These are phyloP conservation scores for Lophiotrema nucula DNA, from an alignment of 495 filamentous ascomycete species.

Conservation along the genomic window DNA sequence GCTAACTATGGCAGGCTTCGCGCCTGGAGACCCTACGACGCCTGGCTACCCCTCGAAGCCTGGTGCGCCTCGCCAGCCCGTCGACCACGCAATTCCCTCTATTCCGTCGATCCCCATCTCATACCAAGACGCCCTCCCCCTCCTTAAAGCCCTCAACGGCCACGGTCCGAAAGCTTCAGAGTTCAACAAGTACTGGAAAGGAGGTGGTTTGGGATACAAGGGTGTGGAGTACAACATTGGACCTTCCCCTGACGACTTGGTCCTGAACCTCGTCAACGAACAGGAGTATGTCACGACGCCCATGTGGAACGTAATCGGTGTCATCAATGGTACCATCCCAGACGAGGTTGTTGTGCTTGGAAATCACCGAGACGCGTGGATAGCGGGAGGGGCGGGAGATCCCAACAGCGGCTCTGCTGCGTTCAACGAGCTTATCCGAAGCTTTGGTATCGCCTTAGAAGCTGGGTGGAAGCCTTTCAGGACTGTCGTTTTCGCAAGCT, in stretches of 20 bases:
- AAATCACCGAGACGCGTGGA: constrained; percentile 94
- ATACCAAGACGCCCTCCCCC: constrained; percentile 77
- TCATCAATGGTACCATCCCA: constrained; percentile 85
- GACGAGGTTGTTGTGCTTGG: constrained; percentile 90
- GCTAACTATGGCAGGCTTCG: constrained; percentile 48
- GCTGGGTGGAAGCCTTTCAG: constrained; percentile 45
- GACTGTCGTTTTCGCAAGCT: constrained; percentile 70
- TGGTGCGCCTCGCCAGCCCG: constrained; percentile 73
- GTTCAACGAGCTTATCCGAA: constrained; percentile 44
- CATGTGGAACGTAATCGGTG: constrained; percentile 91
- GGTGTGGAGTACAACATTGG: constrained; percentile 91
- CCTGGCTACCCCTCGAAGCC: constrained; percentile 93
- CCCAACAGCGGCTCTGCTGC: constrained; percentile 48
- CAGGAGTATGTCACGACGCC: constrained; percentile 89
- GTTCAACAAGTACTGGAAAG: constrained; percentile 71
- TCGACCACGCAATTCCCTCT: constrained; percentile 65
- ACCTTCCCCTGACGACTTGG: constrained; percentile 72
- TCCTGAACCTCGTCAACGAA: constrained; percentile 79
- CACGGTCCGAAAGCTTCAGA: constrained; percentile 76
- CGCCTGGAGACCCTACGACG: constrained; percentile 74
- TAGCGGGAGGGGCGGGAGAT: constrained; percentile 61
- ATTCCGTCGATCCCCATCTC: constrained; percentile 95
- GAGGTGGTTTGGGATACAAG: constrained; percentile 72
- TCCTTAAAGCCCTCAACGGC: constrained; percentile 86
- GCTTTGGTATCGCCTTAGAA: constrained; percentile 38